Evolutionary conservation across 148 eudicot genomes (phyloP).

Genomic region (Vaccinium darrowii): DNA sequence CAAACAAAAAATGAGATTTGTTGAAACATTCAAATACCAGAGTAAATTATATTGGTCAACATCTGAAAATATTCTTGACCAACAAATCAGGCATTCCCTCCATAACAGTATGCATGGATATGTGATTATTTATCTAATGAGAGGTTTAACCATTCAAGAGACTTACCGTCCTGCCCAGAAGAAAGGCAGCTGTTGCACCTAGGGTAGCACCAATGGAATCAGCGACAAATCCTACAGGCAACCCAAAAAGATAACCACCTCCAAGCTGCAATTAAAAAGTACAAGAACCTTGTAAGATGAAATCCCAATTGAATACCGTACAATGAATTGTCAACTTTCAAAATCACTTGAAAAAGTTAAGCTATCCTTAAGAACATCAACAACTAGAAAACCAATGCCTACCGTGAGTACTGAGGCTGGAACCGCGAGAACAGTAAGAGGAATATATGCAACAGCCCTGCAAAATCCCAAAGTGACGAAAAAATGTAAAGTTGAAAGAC

Average conservation of each 20-base stretch:
- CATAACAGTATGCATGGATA: background rate
- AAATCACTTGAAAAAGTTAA: background rate
- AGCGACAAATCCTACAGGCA: constrained; percentile 80
- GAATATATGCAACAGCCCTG: constrained; percentile 96
- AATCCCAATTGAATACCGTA: background rate
- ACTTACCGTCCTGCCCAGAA: constrained; percentile 88
- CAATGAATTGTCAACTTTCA: background rate
- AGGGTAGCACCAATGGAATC: constrained; percentile 86
- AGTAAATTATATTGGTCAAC: background rate
- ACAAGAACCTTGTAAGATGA: background rate
- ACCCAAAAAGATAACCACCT: constrained; percentile 94
- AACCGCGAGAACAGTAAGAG: constrained; percentile 89
- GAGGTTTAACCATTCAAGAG: constrained; percentile 17
- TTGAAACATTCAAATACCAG: background rate
- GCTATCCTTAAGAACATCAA: background rate
- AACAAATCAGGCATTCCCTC: background rate
- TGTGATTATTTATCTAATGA: background rate
- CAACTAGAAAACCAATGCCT: constrained; percentile 25
- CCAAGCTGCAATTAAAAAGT: constrained; percentile 57
- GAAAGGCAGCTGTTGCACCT: constrained; percentile 88
- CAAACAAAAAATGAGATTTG: background rate
- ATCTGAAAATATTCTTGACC: background rate
- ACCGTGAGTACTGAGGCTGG: constrained; percentile 97
- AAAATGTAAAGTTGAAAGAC: background rate
- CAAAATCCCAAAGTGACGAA: background rate